A percentile compares a stretch with the other conserved stretches of the same genome.
phyloP scores from a whole-genome alignment of 805 yeast genomes.

The Wickerhamiella domercqiae region DNA sequence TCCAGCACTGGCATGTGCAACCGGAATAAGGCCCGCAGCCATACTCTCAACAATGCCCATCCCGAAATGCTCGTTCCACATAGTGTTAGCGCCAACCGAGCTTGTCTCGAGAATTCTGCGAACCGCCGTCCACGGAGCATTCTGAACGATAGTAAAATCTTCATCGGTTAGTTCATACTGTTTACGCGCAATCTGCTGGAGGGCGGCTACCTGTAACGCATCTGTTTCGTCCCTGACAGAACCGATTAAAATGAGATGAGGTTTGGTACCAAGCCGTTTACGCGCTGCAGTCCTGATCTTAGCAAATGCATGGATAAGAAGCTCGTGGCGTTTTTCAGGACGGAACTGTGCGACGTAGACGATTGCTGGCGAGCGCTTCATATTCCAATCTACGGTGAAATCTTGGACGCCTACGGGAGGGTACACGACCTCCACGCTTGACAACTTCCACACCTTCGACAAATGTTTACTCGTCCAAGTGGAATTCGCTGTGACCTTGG shows the following conservation, averaged over 20 bases:
- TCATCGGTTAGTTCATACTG: constrained; percentile 29
- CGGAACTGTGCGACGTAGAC: constrained; percentile 82
- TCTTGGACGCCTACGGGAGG: constrained; percentile 82
- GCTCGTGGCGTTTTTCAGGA: constrained; percentile 79
- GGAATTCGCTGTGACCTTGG: constrained; percentile 61
- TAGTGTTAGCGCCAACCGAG: constrained; percentile 74
- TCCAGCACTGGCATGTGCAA: constrained; percentile 92
- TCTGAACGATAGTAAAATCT: constrained; percentile 43
- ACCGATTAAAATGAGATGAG: constrained; percentile 64
- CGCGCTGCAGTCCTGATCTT: constrained; percentile 25
- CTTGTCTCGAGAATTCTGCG: constrained; percentile 37
- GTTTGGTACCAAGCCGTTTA: constrained; percentile 20
- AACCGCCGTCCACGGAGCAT: constrained; percentile 57
- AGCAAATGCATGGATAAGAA: constrained; percentile 51
- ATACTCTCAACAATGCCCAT: constrained; percentile 90
- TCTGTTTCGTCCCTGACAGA: constrained; percentile 64
- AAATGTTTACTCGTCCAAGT: constrained; percentile 86
- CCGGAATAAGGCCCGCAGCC: constrained; percentile 72
- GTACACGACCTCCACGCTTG: constrained; percentile 37
- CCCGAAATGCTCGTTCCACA: constrained; percentile 99
- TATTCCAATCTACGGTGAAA: constrained; percentile 20
- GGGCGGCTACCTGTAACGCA: constrained; percentile 36
- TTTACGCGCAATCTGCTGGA: constrained; percentile 31
- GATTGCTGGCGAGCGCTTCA: constrained; percentile 15
- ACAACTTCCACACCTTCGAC: constrained; percentile 40